A percentile compares a stretch with the other conserved stretches of the same genome.
Evolutionary conservation across 441 rosid species (phyloP).

Genomic region (Croton laevigatus): DNA sequence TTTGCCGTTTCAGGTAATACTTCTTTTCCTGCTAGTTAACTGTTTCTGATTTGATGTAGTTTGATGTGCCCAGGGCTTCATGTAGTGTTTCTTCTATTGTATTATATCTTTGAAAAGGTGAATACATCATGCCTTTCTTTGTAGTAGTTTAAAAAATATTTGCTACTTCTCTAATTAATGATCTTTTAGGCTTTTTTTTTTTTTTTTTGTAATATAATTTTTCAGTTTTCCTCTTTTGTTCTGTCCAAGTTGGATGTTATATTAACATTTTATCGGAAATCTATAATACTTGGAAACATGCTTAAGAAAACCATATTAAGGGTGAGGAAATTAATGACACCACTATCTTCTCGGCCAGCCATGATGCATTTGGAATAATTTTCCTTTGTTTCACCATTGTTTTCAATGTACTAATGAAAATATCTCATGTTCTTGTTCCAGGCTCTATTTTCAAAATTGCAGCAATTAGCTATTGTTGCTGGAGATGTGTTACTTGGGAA

Average conservation of each 20-base stretch:
- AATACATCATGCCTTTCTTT: slow-evolving; percentile 2
- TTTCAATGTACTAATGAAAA: slow-evolving; percentile 4
- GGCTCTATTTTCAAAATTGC: slow-evolving; percentile 94
- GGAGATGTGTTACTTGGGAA: slow-evolving; percentile 89
- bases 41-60: not conserved
- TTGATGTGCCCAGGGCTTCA: not conserved
- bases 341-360: slow-evolving; percentile 2
- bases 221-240: not conserved
- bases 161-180: no score
- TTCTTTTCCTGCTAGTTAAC: slow-evolving; percentile 14
- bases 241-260: not conserved
- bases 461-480: slow-evolving; percentile 89
- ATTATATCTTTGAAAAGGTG: not conserved
- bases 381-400: slow-evolving; percentile 6
- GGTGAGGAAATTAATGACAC: not conserved
- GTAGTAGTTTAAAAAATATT: not conserved
- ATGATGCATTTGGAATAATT: not conserved
- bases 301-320: not conserved
- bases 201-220: no score
- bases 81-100: slow-evolving; percentile 4
- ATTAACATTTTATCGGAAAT: not conserved
- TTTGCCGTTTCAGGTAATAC: slow-evolving; percentile 85
- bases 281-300: not conserved
- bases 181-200: not conserved
- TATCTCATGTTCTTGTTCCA: slow-evolving; percentile 31